Base-by-base conservation (phyloP, 257 asterid species). In the Henckelia pumila region DNA sequence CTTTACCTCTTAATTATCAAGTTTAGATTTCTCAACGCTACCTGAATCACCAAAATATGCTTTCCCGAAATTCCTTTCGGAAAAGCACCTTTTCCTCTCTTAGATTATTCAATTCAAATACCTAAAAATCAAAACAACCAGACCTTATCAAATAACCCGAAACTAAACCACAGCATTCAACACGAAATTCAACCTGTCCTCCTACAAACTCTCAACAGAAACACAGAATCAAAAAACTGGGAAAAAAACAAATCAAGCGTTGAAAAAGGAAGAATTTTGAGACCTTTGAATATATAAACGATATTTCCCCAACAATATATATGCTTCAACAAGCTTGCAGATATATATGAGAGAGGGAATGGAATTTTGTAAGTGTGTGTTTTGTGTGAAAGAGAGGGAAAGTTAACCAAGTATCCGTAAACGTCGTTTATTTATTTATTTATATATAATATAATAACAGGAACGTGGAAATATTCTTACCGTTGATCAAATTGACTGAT, bases 1-100 rank as follows among this genome's bases (percentile, higher is more conserved):
- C 17, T 13, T 72, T 65, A 80, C 82, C 84, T 63, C 66, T 65
- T 60, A 35, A 70, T 72, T 72, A 69, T 47, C 76, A 64, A 71
- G 66, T 64, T 33, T 16, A 56, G 53, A 66, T 59, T 58, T 52
- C 66, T 56, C 55, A 64, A 72, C 8, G 69, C 60, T 56, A 65
- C 49, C 56, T 13, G 58, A 66, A 58, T 24, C 14, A 14, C 49
- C 35, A 5, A 13, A 14, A 25, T n/a, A 28, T 58, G 55, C 49
- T 63, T 25, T 30, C 55, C 55, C 55, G 55, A 16, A 47, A 47
- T 14, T 24, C 59, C 71, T 63, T 35, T 10, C 24, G 52, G 58
- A 24, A 49, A 44, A 64, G 9, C 11, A 53, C 26, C 32, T 53
- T 24, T 47, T 26, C 2, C 69, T 17, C 6, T 2, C 33, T 9